Evolutionary conservation across 176 grass and related monocot genomes (phyloP).

Genomic region (Lolium multiflorum): DNA sequence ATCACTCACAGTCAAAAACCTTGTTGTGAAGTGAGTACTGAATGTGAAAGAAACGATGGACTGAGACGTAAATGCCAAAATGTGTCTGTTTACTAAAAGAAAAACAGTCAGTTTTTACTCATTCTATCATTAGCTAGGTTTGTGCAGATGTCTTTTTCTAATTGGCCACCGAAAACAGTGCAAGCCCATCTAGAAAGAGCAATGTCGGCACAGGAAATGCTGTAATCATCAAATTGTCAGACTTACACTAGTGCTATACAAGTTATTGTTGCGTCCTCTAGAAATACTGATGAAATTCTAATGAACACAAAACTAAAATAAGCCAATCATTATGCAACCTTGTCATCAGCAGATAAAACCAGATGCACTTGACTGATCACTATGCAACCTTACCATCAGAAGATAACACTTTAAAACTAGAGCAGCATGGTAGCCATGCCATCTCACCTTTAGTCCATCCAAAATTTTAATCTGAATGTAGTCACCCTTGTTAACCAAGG

Average conservation of each 20-base stretch:
- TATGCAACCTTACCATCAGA: neutral
- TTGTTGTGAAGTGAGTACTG: too few relatives aligned
- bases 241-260: neutral
- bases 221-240: neutral
- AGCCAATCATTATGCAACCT: neutral
- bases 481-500: neutral
- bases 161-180: too few relatives aligned
- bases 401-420: neutral
- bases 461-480: neutral
- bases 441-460: neutral
- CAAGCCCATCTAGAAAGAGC: neutral
- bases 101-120: too few relatives aligned
- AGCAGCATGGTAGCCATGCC: neutral
- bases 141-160: too few relatives aligned
- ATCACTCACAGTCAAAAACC: too few relatives aligned
- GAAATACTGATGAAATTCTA: neutral
- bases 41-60: too few relatives aligned
- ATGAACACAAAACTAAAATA: conserved; percentile 23
- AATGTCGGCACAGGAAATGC: conserved; percentile 34
- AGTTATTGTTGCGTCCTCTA: neutral
- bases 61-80: too few relatives aligned
- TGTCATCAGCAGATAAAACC: neutral
- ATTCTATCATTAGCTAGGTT: too few relatives aligned
- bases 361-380: neutral
- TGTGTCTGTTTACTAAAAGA: too few relatives aligned